These are phyloP conservation scores for Gymnopus androsaceus DNA, from an alignment of 1,284 basidiomycete genomes.

Conservation along the genomic window DNA sequence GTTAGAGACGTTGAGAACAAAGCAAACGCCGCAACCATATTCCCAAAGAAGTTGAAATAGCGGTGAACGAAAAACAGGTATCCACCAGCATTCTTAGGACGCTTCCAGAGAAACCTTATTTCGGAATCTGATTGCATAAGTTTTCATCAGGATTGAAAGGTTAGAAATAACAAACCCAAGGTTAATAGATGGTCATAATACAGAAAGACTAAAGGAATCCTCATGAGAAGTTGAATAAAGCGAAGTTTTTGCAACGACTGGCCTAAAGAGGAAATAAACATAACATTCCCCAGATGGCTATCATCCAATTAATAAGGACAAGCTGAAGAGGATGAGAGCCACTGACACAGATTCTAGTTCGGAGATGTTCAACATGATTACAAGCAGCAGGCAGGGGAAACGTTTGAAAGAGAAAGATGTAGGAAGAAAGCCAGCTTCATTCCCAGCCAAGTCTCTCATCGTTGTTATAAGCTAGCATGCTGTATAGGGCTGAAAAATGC, in stretches of 20 bases:
- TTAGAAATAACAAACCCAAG: background rate
- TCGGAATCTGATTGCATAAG: background rate
- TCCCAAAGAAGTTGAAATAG: background rate
- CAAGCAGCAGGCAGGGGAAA: too few relatives aligned
- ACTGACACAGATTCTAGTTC: background rate
- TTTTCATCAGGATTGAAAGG: background rate
- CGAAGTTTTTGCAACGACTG: background rate
- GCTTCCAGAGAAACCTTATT: slow-evolving; percentile 2
- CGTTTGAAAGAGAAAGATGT: too few relatives aligned
- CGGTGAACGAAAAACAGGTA: slow-evolving; percentile 1
- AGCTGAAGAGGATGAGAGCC: background rate
- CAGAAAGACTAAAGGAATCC: background rate
- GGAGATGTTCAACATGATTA: background rate
- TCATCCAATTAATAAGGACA: background rate
- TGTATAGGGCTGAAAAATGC: too few relatives aligned
- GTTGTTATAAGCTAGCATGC: too few relatives aligned
- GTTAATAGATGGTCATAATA: background rate
- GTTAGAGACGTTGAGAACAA: background rate
- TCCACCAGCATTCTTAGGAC: background rate
- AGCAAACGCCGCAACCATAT: background rate
- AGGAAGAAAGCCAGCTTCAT: too few relatives aligned
- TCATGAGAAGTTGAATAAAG: too few relatives aligned
- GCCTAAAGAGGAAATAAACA: slow-evolving; percentile 4
- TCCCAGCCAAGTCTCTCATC: too few relatives aligned
- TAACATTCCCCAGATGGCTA: slow-evolving; percentile 2